These are phyloP conservation scores for Verruconis gallopava DNA, from an alignment of 2,329 filamentous ascomycete species.

Conservation along the genomic window DNA sequence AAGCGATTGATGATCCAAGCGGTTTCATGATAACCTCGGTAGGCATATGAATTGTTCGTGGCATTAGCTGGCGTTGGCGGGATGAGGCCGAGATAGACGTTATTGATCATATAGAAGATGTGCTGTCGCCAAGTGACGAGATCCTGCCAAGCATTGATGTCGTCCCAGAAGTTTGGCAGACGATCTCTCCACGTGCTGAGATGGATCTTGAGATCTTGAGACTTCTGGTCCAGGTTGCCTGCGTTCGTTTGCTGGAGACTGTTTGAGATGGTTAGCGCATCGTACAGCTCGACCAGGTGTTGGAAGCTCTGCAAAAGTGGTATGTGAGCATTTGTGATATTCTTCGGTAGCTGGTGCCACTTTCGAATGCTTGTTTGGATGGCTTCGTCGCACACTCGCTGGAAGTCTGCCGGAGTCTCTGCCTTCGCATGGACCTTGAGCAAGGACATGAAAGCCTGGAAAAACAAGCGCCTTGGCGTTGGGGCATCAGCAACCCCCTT, in stretches of 20 bases:
- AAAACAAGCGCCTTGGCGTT: conserved; percentile 85
- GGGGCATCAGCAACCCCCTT: conserved; percentile 97
- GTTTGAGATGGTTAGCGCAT: conserved; percentile 90
- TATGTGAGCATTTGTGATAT: conserved; percentile 89
- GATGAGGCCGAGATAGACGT: conserved; percentile 75
- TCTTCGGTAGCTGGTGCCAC: conserved; percentile 94
- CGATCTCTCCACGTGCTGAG: conserved; percentile 92
- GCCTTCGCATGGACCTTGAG: conserved; percentile 88
- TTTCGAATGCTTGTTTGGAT: conserved; percentile 95
- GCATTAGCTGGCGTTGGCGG: conserved; percentile 46
- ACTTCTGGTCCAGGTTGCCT: conserved; percentile 81
- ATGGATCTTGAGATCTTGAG: conserved; percentile 85
- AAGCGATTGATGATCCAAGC: conserved; percentile 99
- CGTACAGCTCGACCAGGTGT: conserved; percentile 90
- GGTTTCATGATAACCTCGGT: conserved; percentile 94
- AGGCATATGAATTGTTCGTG: conserved; percentile 76
- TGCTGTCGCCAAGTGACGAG: conserved; percentile 99
- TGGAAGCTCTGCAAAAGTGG: conserved; percentile 96
- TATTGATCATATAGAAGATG: conserved; percentile 95
- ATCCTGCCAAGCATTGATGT: conserved; percentile 98
- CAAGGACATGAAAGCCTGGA: conserved; percentile 95
- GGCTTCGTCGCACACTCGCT: conserved; percentile 84
- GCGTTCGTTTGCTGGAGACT: conserved; percentile 78
- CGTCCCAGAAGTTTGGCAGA: conserved; percentile 95
- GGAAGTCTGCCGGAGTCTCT: conserved; percentile 69